Base-by-base conservation (phyloP, 208 protist species). In the Leishmania tarentolae region DNA sequence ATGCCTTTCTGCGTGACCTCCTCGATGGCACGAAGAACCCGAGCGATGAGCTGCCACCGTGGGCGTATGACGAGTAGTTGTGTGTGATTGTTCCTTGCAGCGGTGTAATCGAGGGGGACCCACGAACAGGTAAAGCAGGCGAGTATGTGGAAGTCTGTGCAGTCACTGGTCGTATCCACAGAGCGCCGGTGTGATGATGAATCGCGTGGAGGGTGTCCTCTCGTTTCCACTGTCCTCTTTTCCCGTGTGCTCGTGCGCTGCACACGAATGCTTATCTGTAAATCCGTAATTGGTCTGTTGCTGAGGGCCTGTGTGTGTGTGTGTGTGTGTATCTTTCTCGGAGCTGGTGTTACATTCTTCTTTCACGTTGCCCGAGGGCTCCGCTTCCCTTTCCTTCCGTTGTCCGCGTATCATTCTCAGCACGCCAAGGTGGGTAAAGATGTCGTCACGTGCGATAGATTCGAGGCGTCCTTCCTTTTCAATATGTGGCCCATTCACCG, bases 1-100 rank as follows among this genome's bases (percentile, higher is more conserved):
- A 89, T 35, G 56, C 72, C 65, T 95, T 91, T 61, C 73, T 93
- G 65, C 72, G 85, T 53, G 91, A 95, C 72, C 53, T 95, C 6
- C 88, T 95, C 40, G 91, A 95, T 44, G 91, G 91, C 19, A 92
- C 86, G 1, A 84, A 83, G 52, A 59, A 83, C 71, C 73, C 83
- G 11, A 83, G 76, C 31, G 53, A 85, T 7, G 82, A 85, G 17
- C 80, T 91, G 46, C 90, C 90, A 11, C 35, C 76, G 59, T 85
- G 76, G 83, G 80, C 81, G n/a, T 81, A 81, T 47, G 66, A 79
- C 44, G 75, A 76, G 65, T 77, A 77, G 52, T n/a, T 13, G 11
- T 75, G 42, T 35, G 68, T 35, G 24, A 52, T 52, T 19, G 42
- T 17, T n/a, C 40, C 42, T 5, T 31, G 9, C 68, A 35, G 24